A percentile compares a stretch with the other conserved stretches of the same genome.
Conservation (phyloP, 2,329 filamentous ascomycete species). For the Phialophora verrucosa region DNA sequence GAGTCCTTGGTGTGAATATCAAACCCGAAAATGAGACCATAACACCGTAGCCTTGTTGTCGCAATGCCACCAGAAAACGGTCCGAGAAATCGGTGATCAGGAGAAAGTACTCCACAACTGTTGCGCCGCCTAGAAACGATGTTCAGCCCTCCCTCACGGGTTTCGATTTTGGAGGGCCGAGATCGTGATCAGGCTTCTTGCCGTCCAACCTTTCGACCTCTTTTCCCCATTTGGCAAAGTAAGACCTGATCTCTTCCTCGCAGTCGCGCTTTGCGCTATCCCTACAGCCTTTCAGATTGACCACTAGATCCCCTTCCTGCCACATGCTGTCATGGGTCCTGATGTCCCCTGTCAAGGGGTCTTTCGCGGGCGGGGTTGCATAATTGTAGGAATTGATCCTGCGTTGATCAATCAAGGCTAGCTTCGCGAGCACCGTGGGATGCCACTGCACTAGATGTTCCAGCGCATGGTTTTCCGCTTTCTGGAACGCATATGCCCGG, state of each 20-base stretch:
- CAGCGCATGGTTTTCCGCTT: constrained; percentile 88
- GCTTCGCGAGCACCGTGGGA: constrained; percentile 86
- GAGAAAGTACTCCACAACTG: not conserved
- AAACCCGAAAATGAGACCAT: not conserved
- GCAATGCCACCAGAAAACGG: not conserved
- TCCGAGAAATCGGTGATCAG: not conserved
- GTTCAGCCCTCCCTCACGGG: not conserved
- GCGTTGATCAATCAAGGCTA: constrained; percentile 87
- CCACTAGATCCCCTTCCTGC: constrained; percentile 81
- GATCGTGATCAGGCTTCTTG: constrained; percentile 24
- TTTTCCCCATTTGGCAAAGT: constrained; percentile 52
- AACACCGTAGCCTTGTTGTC: not conserved
- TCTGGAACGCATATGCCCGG: constrained; percentile 93
- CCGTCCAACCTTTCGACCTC: constrained; percentile 38
- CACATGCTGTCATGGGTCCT: constrained; percentile 65
- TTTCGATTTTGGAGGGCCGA: constrained; percentile 16
- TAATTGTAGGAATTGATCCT: constrained; percentile 78
- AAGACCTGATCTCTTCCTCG: constrained; percentile 70
- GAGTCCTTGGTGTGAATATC: not conserved
- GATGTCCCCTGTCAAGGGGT: constrained; percentile 44
- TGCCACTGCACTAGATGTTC: constrained; percentile 96
- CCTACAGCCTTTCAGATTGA: constrained; percentile 77
- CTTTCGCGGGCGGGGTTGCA: constrained; percentile 36
- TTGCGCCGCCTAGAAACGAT: not conserved
- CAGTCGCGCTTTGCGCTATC: constrained; percentile 65